Evolutionary conservation across 1,284 basidiomycete species (phyloP), one percentile per base, ranked within the genome.

Genomic region (Lentinus polychrous): DNA sequence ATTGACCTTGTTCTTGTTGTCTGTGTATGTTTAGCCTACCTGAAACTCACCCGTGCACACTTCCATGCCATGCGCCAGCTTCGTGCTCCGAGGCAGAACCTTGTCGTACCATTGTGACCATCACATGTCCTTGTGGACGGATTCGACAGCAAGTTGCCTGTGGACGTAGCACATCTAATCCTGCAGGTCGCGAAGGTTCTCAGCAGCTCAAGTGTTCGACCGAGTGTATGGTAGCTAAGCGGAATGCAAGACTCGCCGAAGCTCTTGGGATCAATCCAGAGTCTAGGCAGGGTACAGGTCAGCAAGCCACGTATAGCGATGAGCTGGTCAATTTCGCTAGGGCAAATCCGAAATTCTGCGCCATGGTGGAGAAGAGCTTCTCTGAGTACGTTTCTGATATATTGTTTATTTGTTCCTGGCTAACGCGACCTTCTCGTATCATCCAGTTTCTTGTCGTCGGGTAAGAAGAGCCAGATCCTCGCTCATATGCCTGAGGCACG

Each of bases 241-340:
- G 94, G 8, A 95, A 94, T 57, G 87, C 85, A 0, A 71, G 81
- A 27, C 68, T 97, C 7, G 93, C 94, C 1, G 90, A 93, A 39
- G 94, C 93, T 0, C 67, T 97, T 5, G 91, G 91, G 0, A 93
- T 96, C 59, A 80, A 65, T 44, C 59, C 72, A 1, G 76, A 77
- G 22, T 65, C 53, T 53, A 70, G 64, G 50, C 51, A 66, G 49
- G 45, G 48, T 31, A 42, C 46, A 39, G 49, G 64, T 31, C 64
- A 63, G 48, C 70, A 68, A 32, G 74, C 76, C 11, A 74, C 69
- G 2, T 93, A 87, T 64, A 65, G 66, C 23, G 73, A 80, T 1
- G 86, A 89, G 37, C 57, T 93, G 24, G 61, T 78, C 1, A 63
- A 61, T 1, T 85, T 85, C 57, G 86, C 79, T 8, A 71, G 68